Evolutionary conservation across 257 asterid genomes (phyloP).

Genomic region (Dorcoceras hygrometricum): DNA sequence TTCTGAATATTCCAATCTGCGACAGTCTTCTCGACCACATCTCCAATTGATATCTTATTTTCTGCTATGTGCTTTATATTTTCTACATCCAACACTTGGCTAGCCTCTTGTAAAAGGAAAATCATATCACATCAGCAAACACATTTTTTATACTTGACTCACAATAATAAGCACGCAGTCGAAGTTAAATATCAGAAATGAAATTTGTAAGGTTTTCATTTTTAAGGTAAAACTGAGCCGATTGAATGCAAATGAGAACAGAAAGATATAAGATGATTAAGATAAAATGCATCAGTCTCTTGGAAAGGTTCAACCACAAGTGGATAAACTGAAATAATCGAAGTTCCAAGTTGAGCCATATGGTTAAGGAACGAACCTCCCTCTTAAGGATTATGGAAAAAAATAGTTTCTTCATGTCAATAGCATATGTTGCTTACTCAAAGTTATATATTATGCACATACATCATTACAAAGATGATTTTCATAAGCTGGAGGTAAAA

Average conservation of each 20-base stretch:
- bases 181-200: not conserved
- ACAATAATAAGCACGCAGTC: not conserved
- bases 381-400: not conserved
- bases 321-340: no score
- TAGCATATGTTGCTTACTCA: not conserved
- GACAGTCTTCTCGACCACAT: constrained; percentile 49
- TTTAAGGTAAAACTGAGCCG: no score
- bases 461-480: not conserved
- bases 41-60: constrained; percentile 49
- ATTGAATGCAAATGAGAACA: no score
- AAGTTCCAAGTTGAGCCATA: not conserved
- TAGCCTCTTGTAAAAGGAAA: constrained; percentile 47
- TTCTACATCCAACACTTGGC: constrained; percentile 53
- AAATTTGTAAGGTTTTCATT: not conserved
- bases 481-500: constrained; percentile 9
- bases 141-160: not conserved
- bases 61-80: constrained; percentile 69
- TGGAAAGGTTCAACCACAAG: not conserved
- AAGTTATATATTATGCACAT: not conserved
- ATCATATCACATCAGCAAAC: constrained; percentile 13
- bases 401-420: no score
- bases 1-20: constrained; percentile 60
- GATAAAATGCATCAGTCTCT: not conserved
- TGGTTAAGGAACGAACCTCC: not conserved
- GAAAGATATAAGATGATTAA: not conserved